Evolutionary conservation across 2,329 filamentous ascomycete genomes (phyloP).

Genomic region (Trichothecium roseum): DNA sequence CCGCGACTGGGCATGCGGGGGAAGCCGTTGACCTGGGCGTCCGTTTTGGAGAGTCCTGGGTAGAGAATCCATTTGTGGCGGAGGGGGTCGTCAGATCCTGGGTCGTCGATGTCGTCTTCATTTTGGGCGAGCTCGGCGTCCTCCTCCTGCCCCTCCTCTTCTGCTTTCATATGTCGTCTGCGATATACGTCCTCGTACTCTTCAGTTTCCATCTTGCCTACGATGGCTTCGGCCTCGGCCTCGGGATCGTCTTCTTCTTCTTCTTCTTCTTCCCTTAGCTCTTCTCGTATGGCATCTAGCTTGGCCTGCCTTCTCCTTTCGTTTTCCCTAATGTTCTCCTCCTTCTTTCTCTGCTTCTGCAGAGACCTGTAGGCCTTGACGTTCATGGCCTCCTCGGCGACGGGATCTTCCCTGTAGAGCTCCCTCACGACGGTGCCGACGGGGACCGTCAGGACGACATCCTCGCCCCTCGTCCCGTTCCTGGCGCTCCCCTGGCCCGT

Average conservation of each 20-base stretch:
- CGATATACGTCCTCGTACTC: slow-evolving; percentile 1
- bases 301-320: slow-evolving; percentile 10
- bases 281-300: slow-evolving; percentile 3
- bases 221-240: slow-evolving; percentile 12
- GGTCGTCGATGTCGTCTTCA: slow-evolving; percentile 23
- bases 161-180: slow-evolving; percentile 5
- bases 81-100: slow-evolving; percentile 29
- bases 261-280: slow-evolving; percentile 13
- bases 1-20: slow-evolving; percentile 42
- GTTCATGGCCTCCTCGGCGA: slow-evolving; percentile 49
- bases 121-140: slow-evolving; percentile 8
- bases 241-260: slow-evolving; percentile 9
- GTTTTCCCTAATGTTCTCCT: slow-evolving; percentile 24
- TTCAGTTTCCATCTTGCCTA: slow-evolving; percentile 9
- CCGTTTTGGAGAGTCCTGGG: slow-evolving; percentile 62
- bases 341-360: slow-evolving; percentile 20
- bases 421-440: slow-evolving; percentile 88
- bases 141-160: slow-evolving; percentile 9
- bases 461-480: slow-evolving; percentile 72
- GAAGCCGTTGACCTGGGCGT: slow-evolving; percentile 45
- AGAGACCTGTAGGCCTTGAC: slow-evolving; percentile 20
- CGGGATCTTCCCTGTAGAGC: slow-evolving; percentile 66
- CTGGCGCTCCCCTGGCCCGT: slow-evolving; percentile 66
- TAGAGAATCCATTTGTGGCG: slow-evolving; percentile 79
- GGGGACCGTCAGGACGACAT: slow-evolving; percentile 81